phyloP scores from a whole-genome alignment of 768 basidiomycete species.

The Termitomyces sp. region DNA sequence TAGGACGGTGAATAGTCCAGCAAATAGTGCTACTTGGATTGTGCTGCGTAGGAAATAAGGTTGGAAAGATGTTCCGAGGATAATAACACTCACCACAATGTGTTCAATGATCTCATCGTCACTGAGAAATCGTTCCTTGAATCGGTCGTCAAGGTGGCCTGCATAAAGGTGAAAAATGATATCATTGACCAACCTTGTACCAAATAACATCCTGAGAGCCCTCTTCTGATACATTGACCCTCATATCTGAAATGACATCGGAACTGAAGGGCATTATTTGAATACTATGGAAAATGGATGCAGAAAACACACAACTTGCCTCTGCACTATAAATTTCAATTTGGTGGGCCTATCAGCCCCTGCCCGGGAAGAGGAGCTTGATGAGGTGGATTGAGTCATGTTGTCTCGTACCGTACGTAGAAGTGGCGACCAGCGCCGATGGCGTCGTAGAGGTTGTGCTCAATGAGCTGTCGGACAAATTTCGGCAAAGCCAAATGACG shows the following conservation, averaged over 20 bases:
- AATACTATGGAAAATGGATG: not conserved
- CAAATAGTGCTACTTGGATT: conserved; percentile 60
- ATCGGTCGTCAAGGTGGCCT: conserved; percentile 8
- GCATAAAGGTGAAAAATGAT: not conserved
- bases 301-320: conserved; percentile 17
- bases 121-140: conserved; percentile 68
- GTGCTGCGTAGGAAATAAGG: conserved; percentile 39
- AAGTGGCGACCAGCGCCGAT: not conserved
- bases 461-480: no score
- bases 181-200: conserved; percentile 57
- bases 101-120: conserved; percentile 78
- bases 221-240: conserved; percentile 61
- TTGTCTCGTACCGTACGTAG: no score
- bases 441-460: no score
- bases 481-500: no score
- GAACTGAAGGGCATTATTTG: conserved; percentile 50
- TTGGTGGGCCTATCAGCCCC: not conserved
- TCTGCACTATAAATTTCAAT: conserved; percentile 28
- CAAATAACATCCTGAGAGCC: conserved; percentile 56
- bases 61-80: not conserved
- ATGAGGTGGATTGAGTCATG: not conserved
- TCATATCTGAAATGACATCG: conserved; percentile 69
- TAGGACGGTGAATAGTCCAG: conserved; percentile 79
- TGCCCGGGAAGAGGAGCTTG: not conserved
- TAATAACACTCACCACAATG: conserved; percentile 50